Evolutionary conservation across 83 land plant genomes (phyloP), one percentile per base, ranked within the genome.

Genomic region (Larix sibirica): DNA sequence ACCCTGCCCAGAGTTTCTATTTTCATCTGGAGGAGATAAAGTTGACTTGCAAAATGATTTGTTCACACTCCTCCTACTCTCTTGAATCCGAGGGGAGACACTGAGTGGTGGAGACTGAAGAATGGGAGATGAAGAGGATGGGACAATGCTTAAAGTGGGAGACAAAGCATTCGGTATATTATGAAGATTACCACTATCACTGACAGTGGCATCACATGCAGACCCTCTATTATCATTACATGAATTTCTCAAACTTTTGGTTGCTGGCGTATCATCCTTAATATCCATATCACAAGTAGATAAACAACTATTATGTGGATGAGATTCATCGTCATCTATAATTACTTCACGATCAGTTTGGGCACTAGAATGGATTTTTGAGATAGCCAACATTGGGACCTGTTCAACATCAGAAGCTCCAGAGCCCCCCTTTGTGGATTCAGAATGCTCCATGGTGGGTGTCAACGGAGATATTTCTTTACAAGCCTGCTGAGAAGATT

Each of bases 61-160:
- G 74, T 81, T 87, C 20, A 84, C 76, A 59, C 93, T 92, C 83
- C 86, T 94, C 85, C 92, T 90, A 28, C 86, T 82, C 2, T 13
- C 74, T 8, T 56, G 44, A 42, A 83, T 56, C 69, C 78, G 75
- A 3, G 94, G 92, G 60, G 91, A 92, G 44, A 88, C 66, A 54
- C 89, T 91, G 44, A 82, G 81, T 23, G 91, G 77, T 69, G 95
- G 92, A 58, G 90, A 89, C 50, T 83, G 63, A 54, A 86, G 78
- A 24, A 70, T 67, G 7, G 87, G 86, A 38, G 87, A 84, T 9
- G 76, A 62, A 10, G 83, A 21, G 56, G 23, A 58, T 33, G 84
- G 83, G 13, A 84, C 84, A 82, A 81, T 88, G 79, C 84, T 81
- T 36, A 83, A 85, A 26, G 68, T 81, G 3, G 86, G 62, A 77